These are phyloP conservation scores for Zizania latifolia DNA, from an alignment of 176 grass and related monocot genomes.

Conservation along the genomic window DNA sequence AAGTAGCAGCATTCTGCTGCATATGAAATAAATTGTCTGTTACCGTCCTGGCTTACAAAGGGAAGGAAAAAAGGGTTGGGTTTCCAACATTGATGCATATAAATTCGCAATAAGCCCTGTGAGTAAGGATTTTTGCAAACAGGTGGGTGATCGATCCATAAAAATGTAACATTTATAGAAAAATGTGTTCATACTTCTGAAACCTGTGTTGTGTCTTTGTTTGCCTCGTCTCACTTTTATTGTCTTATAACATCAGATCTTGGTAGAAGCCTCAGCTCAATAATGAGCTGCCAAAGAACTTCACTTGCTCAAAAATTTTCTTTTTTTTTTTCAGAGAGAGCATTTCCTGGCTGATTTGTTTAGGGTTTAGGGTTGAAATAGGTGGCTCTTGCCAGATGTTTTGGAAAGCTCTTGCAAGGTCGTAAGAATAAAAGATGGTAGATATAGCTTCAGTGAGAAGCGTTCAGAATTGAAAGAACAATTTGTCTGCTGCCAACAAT, in stretches of 20 bases:
- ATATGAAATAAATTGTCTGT: neutral
- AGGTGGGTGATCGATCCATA: neutral
- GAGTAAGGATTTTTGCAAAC: neutral
- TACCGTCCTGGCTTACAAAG: neutral
- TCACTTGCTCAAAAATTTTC: neutral
- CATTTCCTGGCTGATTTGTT: neutral
- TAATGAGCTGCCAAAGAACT: neutral
- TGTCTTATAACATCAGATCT: neutral
- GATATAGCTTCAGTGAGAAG: neutral
- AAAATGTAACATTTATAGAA: neutral
- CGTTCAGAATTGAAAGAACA: neutral
- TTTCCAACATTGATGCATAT: slow-evolving; percentile 16
- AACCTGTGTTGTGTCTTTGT: neutral
- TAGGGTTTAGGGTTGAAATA: neutral
- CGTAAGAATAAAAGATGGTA: neutral
- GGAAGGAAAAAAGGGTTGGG: neutral
- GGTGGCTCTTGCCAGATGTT: neutral
- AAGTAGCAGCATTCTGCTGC: neutral
- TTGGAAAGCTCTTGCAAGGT: too few relatives aligned
- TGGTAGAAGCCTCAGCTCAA: neutral
- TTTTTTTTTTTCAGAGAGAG: neutral
- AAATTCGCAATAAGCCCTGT: slow-evolving; percentile 26
- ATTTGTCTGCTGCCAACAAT: neutral
- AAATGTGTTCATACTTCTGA: neutral
- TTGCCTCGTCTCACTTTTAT: neutral